phyloP scores from a whole-genome alignment of 169 alveolate genomes.

The Plasmodium yoelii region DNA sequence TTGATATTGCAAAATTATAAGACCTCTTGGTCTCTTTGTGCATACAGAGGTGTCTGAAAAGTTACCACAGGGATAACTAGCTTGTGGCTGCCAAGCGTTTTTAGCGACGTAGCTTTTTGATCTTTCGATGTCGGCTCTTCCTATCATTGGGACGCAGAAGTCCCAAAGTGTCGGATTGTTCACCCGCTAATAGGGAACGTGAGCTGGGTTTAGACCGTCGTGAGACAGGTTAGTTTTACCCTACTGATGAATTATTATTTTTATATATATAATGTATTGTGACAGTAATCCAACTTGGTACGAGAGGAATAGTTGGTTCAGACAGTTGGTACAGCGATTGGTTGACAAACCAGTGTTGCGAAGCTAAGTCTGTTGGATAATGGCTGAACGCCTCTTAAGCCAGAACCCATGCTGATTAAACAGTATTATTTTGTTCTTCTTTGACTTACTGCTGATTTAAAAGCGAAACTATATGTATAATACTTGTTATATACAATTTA shows the following conservation, averaged over 20 bases:
- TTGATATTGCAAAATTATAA: constrained; percentile 22
- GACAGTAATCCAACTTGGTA: constrained; percentile 78
- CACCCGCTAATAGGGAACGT: constrained; percentile 84
- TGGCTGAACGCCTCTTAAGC: constrained; percentile 93
- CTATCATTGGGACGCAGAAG: constrained; percentile 87
- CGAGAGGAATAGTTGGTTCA: constrained; percentile 90
- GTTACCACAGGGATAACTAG: constrained; percentile 78
- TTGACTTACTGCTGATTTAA: constrained; percentile 31
- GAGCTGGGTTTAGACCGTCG: constrained; percentile 92
- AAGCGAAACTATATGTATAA: constrained; percentile 33
- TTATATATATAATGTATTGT: constrained; percentile 63
- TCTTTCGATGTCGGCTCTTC: constrained; percentile 88
- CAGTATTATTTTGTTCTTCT: constrained; percentile 37
- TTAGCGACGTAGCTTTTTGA: constrained; percentile 93
- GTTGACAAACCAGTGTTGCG: constrained; percentile 91
- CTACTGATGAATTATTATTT: constrained; percentile 86
- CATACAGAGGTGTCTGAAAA: constrained; percentile 53
- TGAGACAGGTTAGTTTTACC: constrained; percentile 95
- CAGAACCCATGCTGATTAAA: constrained; percentile 88
- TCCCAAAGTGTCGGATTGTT: constrained; percentile 87
- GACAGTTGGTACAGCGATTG: constrained; percentile 84
- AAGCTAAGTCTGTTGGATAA: constrained; percentile 92
- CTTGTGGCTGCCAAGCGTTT: constrained; percentile 96
- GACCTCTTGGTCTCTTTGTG: constrained; percentile 22
- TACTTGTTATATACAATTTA: too few species aligned